These are phyloP conservation scores for Pichia manshurica DNA, from an alignment of 805 yeast genomes.

Conservation along the genomic window DNA sequence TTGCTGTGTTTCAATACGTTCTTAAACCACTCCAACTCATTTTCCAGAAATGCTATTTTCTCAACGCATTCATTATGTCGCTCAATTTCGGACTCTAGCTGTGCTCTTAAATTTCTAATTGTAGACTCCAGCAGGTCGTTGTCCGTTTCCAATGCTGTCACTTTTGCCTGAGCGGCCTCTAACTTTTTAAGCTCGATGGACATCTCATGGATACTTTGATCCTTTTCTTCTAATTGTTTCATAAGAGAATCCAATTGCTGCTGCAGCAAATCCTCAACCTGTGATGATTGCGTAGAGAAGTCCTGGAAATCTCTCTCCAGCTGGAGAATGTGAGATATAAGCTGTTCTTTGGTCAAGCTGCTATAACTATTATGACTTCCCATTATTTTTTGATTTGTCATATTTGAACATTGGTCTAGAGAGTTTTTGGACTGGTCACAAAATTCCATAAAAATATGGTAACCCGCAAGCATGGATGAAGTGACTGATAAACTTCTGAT, in stretches of 20 bases:
- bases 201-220: background rate
- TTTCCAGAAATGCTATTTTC: constrained; percentile 22
- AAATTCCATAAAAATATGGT: too few species aligned
- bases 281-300: constrained; percentile 6
- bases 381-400: background rate
- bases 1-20: background rate
- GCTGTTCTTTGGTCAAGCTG: constrained; percentile 4
- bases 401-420: background rate
- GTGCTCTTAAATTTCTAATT: constrained; percentile 16
- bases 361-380: background rate
- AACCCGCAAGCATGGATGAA: too few species aligned
- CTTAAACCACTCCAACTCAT: constrained; percentile 13
- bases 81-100: constrained; percentile 13
- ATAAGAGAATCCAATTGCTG: constrained; percentile 7
- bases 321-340: constrained; percentile 3
- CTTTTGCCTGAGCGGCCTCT: background rate
- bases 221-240: constrained; percentile 12
- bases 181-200: background rate
- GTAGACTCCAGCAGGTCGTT: constrained; percentile 24
- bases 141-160: constrained; percentile 21
- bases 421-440: too few species aligned
- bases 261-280: constrained; percentile 9
- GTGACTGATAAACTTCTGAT: too few species aligned
- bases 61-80: constrained; percentile 20
- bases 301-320: constrained; percentile 1